These are phyloP conservation scores for Entomortierella beljakovae DNA, from an alignment of 192 early-diverging fungal genomes.

Conservation along the genomic window DNA sequence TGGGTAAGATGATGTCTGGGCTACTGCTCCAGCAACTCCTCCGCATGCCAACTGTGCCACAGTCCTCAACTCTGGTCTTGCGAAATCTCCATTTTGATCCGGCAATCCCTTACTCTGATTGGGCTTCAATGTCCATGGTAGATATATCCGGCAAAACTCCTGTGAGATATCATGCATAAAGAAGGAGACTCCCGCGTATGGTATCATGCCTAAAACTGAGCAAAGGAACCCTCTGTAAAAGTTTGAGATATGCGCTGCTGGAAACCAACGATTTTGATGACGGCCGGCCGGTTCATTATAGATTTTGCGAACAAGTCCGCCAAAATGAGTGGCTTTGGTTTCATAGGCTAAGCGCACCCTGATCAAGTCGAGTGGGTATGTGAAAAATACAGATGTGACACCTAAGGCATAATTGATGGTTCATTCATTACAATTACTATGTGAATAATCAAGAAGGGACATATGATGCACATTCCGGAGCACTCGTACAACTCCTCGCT, in stretches of 20 bases:
- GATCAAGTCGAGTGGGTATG: conserved; percentile 95
- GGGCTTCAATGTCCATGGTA: conserved; percentile 41
- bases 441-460: no score
- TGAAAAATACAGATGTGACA: conserved; percentile 85
- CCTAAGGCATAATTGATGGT: conserved; percentile 70
- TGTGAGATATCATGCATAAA: conserved; percentile 85
- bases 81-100: conserved; percentile 33
- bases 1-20: conserved; percentile 92
- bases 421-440: no score
- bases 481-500: no score
- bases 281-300: conserved; percentile 79
- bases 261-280: conserved; percentile 36
- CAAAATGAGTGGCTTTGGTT: conserved; percentile 53
- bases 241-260: conserved; percentile 66
- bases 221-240: conserved; percentile 96
- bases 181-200: conserved; percentile 97
- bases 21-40: conserved; percentile 84
- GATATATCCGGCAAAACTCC: conserved; percentile 64
- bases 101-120: conserved; percentile 23
- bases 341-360: conserved; percentile 95
- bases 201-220: conserved; percentile 92
- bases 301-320: conserved; percentile 64
- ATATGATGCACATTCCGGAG: no score
- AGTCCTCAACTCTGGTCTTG: conserved; percentile 62
- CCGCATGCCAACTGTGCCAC: conserved; percentile 87